A percentile compares a stretch with the other conserved stretches of the same genome.
These are phyloP conservation scores for Brassica cretica DNA, from an alignment of 345 rosid species.

Conservation along the genomic window DNA sequence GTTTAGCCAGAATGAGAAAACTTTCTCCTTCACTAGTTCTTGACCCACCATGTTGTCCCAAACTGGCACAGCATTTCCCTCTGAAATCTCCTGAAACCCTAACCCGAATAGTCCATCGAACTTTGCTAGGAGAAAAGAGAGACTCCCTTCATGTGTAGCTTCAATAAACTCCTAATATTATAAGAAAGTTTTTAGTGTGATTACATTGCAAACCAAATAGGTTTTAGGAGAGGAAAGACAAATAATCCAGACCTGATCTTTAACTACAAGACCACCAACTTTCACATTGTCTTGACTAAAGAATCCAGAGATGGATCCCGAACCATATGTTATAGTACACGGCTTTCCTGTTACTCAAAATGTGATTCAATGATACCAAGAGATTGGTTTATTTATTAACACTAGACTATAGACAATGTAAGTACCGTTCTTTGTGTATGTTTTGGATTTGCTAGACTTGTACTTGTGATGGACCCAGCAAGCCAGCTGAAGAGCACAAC, in stretches of 20 bases:
- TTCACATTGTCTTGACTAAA: conserved; percentile 69
- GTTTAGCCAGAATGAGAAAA: conserved; percentile 84
- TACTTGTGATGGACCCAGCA: conserved; percentile 75
- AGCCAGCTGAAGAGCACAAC: conserved; percentile 55
- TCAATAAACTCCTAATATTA: conserved; percentile 65
- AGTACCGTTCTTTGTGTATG: conserved; percentile 60
- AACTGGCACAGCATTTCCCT: conserved; percentile 59
- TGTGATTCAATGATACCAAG: neutral
- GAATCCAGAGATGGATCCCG: conserved; percentile 75
- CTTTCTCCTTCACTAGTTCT: conserved; percentile 51
- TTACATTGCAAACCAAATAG: neutral
- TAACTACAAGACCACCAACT: conserved; percentile 65
- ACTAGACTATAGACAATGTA: neutral
- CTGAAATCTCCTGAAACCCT: conserved; percentile 77
- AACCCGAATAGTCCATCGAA: conserved; percentile 86
- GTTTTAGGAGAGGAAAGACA: neutral
- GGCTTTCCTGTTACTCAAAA: conserved; percentile 48
- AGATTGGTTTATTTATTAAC: neutral
- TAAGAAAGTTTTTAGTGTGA: neutral
- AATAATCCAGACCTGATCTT: conserved; percentile 55
- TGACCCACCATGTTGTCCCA: conserved; percentile 79
- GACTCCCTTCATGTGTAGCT: conserved; percentile 67
- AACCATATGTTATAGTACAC: conserved; percentile 64
- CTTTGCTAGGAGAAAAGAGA: conserved; percentile 54
- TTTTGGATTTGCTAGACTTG: conserved; percentile 60